A percentile compares a stretch with the other conserved stretches of the same genome.
These are phyloP conservation scores for Colletotrichum lupini DNA, from an alignment of 2,329 filamentous ascomycete genomes.

Conservation along the genomic window DNA sequence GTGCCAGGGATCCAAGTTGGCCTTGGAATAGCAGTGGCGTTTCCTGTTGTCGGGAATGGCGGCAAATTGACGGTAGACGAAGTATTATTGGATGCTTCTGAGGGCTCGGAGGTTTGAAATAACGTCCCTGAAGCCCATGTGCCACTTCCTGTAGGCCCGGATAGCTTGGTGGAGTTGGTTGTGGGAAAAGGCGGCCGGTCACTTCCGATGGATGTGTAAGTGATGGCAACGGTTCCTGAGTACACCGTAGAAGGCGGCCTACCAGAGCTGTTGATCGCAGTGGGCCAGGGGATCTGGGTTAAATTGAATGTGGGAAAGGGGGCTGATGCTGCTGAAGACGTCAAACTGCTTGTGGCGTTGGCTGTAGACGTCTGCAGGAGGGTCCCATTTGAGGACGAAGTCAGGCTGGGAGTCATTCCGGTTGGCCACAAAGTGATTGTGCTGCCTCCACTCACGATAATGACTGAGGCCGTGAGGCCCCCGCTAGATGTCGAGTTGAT, in stretches of 20 bases:
- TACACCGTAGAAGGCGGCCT: background rate
- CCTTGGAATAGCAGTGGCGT: background rate
- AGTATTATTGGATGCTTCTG: background rate
- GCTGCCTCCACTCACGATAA: background rate
- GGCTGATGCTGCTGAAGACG: background rate
- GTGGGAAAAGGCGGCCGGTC: conserved; percentile 9
- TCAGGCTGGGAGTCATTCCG: background rate
- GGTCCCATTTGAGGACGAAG: background rate
- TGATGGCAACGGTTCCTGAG: background rate
- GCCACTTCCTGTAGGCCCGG: conserved; percentile 5
- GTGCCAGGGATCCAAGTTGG: conserved; percentile 4
- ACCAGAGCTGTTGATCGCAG: background rate
- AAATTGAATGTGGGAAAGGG: background rate
- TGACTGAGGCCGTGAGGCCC: background rate
- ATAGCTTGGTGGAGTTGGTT: conserved; percentile 2
- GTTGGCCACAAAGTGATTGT: conserved; percentile 2
- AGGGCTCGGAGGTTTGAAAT: conserved; percentile 1
- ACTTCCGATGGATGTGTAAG: background rate
- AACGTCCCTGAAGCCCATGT: conserved; percentile 5
- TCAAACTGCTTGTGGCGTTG: background rate
- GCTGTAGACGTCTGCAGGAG: background rate
- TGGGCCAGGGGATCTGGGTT: background rate
- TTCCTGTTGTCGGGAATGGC: conserved; percentile 9
- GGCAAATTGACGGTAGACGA: background rate
- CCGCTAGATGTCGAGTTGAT: background rate